A percentile compares a stretch with the other conserved stretches of the same genome.
These are phyloP conservation scores for Fusarium hainanense DNA, from an alignment of 2,329 filamentous ascomycete species.

Conservation along the genomic window DNA sequence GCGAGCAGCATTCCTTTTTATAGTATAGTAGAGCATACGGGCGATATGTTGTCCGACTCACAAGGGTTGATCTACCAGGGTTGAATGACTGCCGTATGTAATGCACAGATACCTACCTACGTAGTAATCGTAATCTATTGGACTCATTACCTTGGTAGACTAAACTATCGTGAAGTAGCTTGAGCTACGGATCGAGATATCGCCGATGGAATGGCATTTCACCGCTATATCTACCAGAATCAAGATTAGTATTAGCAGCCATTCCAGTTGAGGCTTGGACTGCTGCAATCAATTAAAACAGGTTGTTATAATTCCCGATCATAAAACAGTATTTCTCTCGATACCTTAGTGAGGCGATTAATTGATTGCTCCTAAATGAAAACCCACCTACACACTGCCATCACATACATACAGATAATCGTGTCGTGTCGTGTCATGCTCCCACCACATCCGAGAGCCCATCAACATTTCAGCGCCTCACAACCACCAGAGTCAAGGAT, in stretches of 20 bases:
- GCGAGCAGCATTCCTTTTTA: conserved; percentile 17
- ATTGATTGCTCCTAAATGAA: not conserved
- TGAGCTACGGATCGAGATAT: not conserved
- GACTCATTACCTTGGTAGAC: not conserved
- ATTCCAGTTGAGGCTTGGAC: conserved; percentile 5
- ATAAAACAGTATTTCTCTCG: not conserved
- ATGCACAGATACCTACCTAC: not conserved
- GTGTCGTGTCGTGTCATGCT: conserved; percentile 42
- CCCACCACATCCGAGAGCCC: conserved; percentile 5
- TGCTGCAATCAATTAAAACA: conserved; percentile 5
- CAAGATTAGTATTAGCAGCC: not conserved
- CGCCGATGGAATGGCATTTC: not conserved
- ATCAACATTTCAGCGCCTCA: conserved; percentile 30
- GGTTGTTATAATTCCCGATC: not conserved
- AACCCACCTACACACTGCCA: conserved; percentile 12
- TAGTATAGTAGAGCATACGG: conserved; percentile 6
- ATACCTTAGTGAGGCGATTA: conserved; percentile 3
- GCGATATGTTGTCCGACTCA: conserved; percentile 15
- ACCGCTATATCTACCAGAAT: not conserved
- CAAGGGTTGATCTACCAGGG: not conserved
- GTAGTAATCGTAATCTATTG: not conserved
- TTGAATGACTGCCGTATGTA: not conserved
- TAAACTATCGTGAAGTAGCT: not conserved
- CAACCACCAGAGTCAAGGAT: conserved; percentile 41
- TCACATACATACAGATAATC: conserved; percentile 10